Evolutionary conservation across 139 green algal species (phyloP).

Genomic region (Chlorella vulgaris): DNA sequence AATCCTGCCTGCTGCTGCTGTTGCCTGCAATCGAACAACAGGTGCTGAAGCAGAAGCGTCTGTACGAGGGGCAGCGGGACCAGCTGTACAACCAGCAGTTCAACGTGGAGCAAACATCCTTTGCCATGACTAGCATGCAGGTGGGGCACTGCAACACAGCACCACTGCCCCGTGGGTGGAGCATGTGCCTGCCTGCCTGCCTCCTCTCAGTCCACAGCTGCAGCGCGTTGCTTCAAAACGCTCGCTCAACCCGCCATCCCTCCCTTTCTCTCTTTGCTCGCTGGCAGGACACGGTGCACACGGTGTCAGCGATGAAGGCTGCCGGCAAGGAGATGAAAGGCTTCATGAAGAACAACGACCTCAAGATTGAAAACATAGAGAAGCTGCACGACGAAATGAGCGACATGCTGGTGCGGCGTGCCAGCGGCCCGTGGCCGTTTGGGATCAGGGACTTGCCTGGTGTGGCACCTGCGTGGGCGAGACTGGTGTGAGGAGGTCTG

Average conservation of each 20-base stretch:
- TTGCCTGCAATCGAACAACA: constrained; percentile 29
- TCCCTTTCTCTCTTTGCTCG: neutral
- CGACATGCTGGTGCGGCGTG: constrained; percentile 82
- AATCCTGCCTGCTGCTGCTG: too few species aligned
- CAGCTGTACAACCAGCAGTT: constrained; percentile 96
- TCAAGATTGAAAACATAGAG: constrained; percentile 97
- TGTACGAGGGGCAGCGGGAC: constrained; percentile 95
- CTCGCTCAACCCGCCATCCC: too few species aligned
- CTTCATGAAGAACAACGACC: constrained; percentile 87
- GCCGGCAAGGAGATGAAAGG: constrained; percentile 90
- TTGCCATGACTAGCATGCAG: constrained; percentile 53
- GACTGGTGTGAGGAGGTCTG: too few species aligned
- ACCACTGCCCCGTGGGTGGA: too few species aligned
- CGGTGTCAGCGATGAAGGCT: constrained; percentile 74
- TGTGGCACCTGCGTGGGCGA: too few species aligned
- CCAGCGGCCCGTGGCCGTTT: too few species aligned
- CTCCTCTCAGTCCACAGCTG: too few species aligned
- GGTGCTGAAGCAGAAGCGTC: constrained; percentile 94
- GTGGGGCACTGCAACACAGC: too few species aligned
- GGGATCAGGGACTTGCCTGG: too few species aligned
- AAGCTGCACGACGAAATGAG: constrained; percentile 94
- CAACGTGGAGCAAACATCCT: constrained; percentile 93
- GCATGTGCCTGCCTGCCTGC: too few species aligned
- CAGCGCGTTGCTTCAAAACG: too few species aligned
- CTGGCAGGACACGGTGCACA: constrained; percentile 67